Evolutionary conservation across 257 asterid genomes (phyloP).

Genomic region (Solanum pennellii): DNA sequence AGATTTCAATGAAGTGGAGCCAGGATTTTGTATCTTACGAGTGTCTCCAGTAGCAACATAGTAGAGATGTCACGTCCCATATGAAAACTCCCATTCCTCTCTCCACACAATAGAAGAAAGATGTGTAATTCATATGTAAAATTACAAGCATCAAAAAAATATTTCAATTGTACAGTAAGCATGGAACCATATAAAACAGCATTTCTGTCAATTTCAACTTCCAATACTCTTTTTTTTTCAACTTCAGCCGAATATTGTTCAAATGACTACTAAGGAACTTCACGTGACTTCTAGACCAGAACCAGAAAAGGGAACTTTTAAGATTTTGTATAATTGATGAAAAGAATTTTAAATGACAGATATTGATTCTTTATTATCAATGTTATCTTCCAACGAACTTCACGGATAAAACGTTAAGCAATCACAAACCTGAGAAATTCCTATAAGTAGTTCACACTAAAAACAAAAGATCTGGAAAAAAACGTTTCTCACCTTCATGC

Average conservation of each 20-base stretch:
- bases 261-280: background rate
- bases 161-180: background rate
- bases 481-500: slow-evolving; percentile 36
- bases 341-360: background rate
- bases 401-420: background rate
- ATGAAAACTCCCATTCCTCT: background rate
- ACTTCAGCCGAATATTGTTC: background rate
- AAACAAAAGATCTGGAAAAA: background rate
- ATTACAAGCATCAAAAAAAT: background rate
- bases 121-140: background rate
- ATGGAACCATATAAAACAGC: background rate
- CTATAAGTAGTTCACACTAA: background rate
- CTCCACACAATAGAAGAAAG: background rate
- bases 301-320: background rate
- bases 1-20: background rate
- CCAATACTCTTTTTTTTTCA: background rate
- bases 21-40: background rate
- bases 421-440: background rate
- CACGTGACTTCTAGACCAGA: background rate
- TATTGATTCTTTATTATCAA: background rate
- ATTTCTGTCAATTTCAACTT: background rate
- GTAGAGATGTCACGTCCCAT: background rate
- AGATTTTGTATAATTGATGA: background rate
- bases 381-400: background rate
- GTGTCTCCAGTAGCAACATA: background rate